Evolutionary conservation across 306 rosid genomes (phyloP).

Genomic region (Benincasa hispida): DNA sequence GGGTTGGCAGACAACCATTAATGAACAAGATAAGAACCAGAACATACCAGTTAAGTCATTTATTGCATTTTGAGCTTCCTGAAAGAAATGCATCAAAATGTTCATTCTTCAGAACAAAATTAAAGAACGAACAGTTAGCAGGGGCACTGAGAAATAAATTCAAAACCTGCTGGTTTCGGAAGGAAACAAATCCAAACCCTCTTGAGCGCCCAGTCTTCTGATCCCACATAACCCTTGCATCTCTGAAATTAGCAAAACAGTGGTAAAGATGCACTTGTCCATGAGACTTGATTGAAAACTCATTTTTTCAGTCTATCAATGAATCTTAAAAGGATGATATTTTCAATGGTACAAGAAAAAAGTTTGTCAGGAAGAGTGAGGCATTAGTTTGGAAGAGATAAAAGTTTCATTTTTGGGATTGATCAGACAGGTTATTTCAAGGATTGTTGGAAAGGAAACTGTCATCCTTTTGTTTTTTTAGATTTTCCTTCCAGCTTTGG

Average conservation of each 20-base stretch:
- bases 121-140: background rate
- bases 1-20: background rate
- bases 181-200: conserved; percentile 97
- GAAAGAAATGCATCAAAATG: conserved; percentile 6
- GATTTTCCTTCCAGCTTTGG: background rate
- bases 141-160: background rate
- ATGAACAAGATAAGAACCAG: background rate
- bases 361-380: background rate
- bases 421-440: background rate
- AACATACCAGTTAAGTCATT: conserved; percentile 91
- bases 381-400: background rate
- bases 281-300: background rate
- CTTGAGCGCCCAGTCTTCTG: conserved; percentile 95
- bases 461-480: background rate
- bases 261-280: background rate
- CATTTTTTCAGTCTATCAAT: background rate
- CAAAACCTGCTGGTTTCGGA: conserved; percentile 75
- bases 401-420: background rate
- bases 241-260: conserved; percentile 36
- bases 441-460: background rate
- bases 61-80: conserved; percentile 94
- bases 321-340: background rate
- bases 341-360: background rate
- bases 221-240: conserved; percentile 99
- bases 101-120: background rate